Evolutionary conservation across 306 rosid genomes (phyloP).

Genomic region (Dalbergia cochinchinensis): DNA sequence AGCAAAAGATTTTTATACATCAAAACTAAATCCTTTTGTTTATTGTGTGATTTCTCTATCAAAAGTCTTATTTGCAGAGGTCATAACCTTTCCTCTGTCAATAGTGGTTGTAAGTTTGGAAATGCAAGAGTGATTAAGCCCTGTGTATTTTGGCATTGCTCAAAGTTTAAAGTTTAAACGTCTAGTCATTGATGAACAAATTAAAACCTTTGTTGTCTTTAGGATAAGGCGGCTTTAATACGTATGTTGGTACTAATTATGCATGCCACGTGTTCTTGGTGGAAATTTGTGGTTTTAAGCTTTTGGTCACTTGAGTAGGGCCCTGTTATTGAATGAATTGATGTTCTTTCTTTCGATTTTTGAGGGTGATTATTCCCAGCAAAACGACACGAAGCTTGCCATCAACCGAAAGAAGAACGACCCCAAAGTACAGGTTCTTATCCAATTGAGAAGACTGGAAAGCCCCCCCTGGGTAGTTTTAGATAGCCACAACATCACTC

Average conservation of each 20-base stretch:
- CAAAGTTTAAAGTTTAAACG: slow-evolving; percentile 50
- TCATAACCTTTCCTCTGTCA: slow-evolving; percentile 31
- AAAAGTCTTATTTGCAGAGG: slow-evolving; percentile 39
- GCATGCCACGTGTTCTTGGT: slow-evolving; percentile 45
- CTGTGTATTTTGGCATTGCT: slow-evolving; percentile 41
- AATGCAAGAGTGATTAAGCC: slow-evolving; percentile 39
- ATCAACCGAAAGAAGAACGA: slow-evolving; percentile 56
- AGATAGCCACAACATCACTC: slow-evolving; percentile 57
- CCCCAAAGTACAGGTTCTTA: slow-evolving; percentile 21
- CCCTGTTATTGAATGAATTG: not conserved
- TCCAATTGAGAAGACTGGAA: slow-evolving; percentile 1
- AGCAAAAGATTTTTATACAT: too few species aligned
- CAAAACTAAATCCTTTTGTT: slow-evolving; percentile 31
- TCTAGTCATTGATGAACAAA: slow-evolving; percentile 39
- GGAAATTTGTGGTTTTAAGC: slow-evolving; percentile 48
- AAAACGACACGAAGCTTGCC: slow-evolving; percentile 52
- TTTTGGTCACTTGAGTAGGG: slow-evolving; percentile 1
- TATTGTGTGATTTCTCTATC: slow-evolving; percentile 39
- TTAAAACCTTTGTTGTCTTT: slow-evolving; percentile 44
- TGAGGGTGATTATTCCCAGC: slow-evolving; percentile 34
- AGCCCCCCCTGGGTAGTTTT: slow-evolving; percentile 45
- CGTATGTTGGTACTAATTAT: slow-evolving; percentile 42
- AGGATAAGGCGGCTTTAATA: slow-evolving; percentile 32
- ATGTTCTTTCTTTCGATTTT: slow-evolving; percentile 43
- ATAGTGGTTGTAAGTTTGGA: slow-evolving; percentile 51